phyloP scores from a whole-genome alignment of 352 stramenopile genomes.

The Pythium grandisporangium region DNA sequence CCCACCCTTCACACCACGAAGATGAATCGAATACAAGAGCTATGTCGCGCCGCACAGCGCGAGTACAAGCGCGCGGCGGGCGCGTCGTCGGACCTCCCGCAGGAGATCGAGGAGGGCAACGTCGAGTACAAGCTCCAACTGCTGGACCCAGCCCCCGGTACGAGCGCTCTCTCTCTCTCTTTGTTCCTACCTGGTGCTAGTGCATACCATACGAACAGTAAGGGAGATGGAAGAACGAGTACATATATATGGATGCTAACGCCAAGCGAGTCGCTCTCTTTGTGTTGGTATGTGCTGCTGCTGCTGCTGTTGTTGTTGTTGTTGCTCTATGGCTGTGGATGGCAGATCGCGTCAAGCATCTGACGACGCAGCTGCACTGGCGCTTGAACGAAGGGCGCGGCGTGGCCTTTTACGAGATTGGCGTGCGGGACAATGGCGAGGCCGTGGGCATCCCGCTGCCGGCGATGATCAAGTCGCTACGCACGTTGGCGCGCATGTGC shows the following conservation, averaged over 20 bases:
- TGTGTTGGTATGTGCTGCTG: not conserved
- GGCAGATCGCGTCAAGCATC: constrained; percentile 66
- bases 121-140: constrained; percentile 90
- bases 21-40: constrained; percentile 19
- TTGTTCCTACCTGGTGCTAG: too few relatives aligned
- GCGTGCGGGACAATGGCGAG: constrained; percentile 78
- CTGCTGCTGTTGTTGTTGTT: not conserved
- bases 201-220: too few relatives aligned
- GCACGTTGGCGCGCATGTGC: constrained; percentile 68
- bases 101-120: constrained; percentile 86
- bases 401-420: constrained; percentile 81
- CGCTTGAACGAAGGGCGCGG: constrained; percentile 84
- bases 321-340: not conserved
- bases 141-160: constrained; percentile 45
- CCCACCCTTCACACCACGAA: too few relatives aligned
- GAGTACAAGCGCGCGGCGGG: constrained; percentile 11
- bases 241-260: not conserved
- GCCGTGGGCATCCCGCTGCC: constrained; percentile 55
- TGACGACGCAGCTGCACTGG: constrained; percentile 89
- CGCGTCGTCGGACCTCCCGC: constrained; percentile 18
- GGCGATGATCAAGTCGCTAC: constrained; percentile 61
- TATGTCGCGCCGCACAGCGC: constrained; percentile 7
- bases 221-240: too few relatives aligned
- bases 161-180: too few relatives aligned
- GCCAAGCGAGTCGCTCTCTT: too few relatives aligned